Base-by-base conservation (phyloP, 2,329 filamentous ascomycete genomes). In the Phyllosticta citribraziliensis region DNA sequence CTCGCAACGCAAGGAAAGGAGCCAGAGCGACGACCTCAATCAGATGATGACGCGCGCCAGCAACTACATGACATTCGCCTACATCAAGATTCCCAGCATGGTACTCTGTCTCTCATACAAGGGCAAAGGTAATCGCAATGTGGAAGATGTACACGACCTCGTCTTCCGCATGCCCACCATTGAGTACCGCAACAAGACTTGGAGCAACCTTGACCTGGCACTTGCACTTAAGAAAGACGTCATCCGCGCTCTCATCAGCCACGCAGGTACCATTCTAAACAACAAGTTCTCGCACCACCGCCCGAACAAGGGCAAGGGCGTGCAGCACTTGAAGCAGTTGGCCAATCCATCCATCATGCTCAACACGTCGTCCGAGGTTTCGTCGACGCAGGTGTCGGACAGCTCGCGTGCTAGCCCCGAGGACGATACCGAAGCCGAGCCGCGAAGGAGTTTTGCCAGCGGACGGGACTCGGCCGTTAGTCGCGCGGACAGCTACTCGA, bases 141-240 rank as follows among this genome's bases (percentile, higher is more conserved):
- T 99, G 62, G 91, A 97, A 76, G 95, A 99, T 73, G 88, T 99
- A 17, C 93, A 99, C 75, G 88, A 97, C 70, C 95, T 99, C 67
- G 94, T 99, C 56, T 99, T 99, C 82, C 87, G 91, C 35, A 84
- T 99, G 76, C 94, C 94, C 3, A 88, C 89, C 2, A 86, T 99
- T 55, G 94, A 99, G 73, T 97, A 96, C 77, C 86, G 91, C 65
- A 99, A 99, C 80, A 99, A 99, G 79, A 97, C 92, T 9, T 99
- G 94, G 94, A 97, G 91, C 6, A 99, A 97, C 72, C 82, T 99
- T 6, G 94, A 99, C 70, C 84, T 99, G 10, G 92, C 93, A 0
- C 80, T 97, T 55, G 88, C 91, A 14, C 81, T 99, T 59, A 97
- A 99, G 78, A 95, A 92, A 71, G 92, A 96, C 55, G 89, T 97